Conservation (phyloP, 2,329 filamentous ascomycete species). For the Phialocephala sp. region DNA sequence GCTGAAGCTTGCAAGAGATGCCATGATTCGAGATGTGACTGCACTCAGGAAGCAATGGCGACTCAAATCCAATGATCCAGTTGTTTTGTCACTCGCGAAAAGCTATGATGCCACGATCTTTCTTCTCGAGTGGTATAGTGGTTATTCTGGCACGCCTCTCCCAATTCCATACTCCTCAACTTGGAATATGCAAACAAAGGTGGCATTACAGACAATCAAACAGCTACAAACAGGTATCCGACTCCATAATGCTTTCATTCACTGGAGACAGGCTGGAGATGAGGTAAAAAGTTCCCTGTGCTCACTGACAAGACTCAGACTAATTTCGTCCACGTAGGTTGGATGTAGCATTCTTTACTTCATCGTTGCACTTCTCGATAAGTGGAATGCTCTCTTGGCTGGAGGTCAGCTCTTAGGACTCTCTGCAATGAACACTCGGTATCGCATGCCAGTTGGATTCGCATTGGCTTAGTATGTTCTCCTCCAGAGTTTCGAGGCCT, state of each 20-base stretch:
- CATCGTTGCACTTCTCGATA: slow-evolving; percentile 29
- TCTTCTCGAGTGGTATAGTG: slow-evolving; percentile 53
- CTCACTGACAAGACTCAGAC: not conserved
- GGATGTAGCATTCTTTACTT: slow-evolving; percentile 32
- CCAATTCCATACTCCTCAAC: slow-evolving; percentile 60
- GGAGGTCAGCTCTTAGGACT: slow-evolving; percentile 24
- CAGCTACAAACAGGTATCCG: slow-evolving; percentile 27
- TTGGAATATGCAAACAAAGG: slow-evolving; percentile 45
- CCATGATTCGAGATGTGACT: slow-evolving; percentile 26
- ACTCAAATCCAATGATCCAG: slow-evolving; percentile 20
- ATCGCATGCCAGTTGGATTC: slow-evolving; percentile 27
- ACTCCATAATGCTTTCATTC: slow-evolving; percentile 30
- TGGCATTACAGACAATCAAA: slow-evolving; percentile 25
- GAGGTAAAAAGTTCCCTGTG: slow-evolving; percentile 18
- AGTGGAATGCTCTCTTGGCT: slow-evolving; percentile 27
- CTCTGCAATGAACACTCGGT: slow-evolving; percentile 11
- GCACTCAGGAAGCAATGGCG: slow-evolving; percentile 16
- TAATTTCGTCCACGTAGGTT: slow-evolving; percentile 19
- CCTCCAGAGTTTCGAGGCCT: not conserved
- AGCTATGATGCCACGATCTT: slow-evolving; percentile 47
- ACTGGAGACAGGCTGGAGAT: slow-evolving; percentile 31
- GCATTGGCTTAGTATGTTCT: slow-evolving; percentile 13
- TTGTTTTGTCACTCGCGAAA: slow-evolving; percentile 47
- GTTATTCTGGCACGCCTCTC: slow-evolving; percentile 53
- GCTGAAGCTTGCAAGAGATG: slow-evolving; percentile 30